A percentile compares a stretch with the other conserved stretches of the same genome.
These are phyloP conservation scores for Grigorovia jiainica DNA, from an alignment of 805 yeast genomes.

Conservation along the genomic window DNA sequence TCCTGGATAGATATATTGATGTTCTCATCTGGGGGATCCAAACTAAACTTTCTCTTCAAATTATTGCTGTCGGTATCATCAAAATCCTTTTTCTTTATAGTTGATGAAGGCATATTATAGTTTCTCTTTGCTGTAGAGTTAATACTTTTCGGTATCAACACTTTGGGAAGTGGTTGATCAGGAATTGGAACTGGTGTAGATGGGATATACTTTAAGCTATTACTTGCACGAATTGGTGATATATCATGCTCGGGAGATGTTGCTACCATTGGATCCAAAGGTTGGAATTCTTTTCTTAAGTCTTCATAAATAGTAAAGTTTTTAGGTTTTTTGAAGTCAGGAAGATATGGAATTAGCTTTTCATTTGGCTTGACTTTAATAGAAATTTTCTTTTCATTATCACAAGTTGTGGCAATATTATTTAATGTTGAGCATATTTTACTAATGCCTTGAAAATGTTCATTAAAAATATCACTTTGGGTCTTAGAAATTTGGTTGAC, in stretches of 20 bases:
- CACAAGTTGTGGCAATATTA: background rate
- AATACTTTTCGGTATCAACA: constrained; percentile 19
- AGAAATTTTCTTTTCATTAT: background rate
- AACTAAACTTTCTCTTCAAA: constrained; percentile 17
- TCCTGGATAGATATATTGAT: background rate
- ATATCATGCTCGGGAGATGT: background rate
- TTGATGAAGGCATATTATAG: constrained; percentile 6
- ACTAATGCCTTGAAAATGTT: constrained; percentile 2
- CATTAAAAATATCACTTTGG: constrained; percentile 9
- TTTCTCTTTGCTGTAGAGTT: constrained; percentile 16
- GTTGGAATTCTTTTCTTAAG: constrained; percentile 1
- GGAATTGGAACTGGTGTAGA: constrained; percentile 24
- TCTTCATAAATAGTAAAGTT: constrained; percentile 9
- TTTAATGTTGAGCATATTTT: constrained; percentile 3
- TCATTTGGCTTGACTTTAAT: constrained; percentile 2
- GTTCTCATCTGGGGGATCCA: background rate
- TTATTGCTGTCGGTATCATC: constrained; percentile 7
- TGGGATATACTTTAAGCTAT: constrained; percentile 8
- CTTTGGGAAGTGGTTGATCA: constrained; percentile 21
- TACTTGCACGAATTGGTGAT: constrained; percentile 4
- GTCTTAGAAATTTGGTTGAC: constrained; percentile 9
- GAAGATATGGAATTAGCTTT: constrained; percentile 5
- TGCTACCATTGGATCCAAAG: background rate
- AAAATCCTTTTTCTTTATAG: constrained; percentile 1
- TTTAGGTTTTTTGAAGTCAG: constrained; percentile 9